Evolutionary conservation across 2,329 filamentous ascomycete species (phyloP), one percentile per base, ranked within the genome.

Genomic region (Cladosporium sp.): DNA sequence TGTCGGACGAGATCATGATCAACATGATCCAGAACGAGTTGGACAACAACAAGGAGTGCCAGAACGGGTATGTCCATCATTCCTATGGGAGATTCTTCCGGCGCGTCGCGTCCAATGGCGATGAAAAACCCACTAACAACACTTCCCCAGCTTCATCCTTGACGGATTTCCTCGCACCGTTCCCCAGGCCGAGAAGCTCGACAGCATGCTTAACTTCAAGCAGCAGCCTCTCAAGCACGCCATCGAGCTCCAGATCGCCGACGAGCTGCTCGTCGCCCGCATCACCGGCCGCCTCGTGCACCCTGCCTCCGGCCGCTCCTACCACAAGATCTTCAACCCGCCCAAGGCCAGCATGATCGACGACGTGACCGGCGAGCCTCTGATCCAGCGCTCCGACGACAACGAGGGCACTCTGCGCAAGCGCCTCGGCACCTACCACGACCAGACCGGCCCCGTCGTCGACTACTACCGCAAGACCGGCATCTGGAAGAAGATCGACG

Each of bases 1-100:
- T 99, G 70, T 95, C 90, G 72, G 93, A 99, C 73, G 92, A 97
- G 70, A 99, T 99, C 69, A 92, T 99, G 82, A 88, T 99, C 72
- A 90, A 92, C 74, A 99, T 99, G 93, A 99, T 99, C 79, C 92
- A 93, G 83, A 88, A 86, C 70, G 92, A 99, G 80, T 82, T 99
- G 45, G 88, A 95, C 66, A 86, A 80, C 75, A 99, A 99, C 79
- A 75, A 82, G 66, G 92, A 99, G 77, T 99, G 93, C 83, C 88
- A 88, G 78, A 92, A 92, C 74, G 93, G 93, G 92, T 96, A 80
- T 62, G 82, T 75, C n/a, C n/a, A n/a, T n/a, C n/a, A n/a, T n/a
- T n/a, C n/a, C n/a, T n/a, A n/a, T n/a, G n/a, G n/a, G n/a, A n/a
- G n/a, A n/a, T n/a, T n/a, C n/a, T n/a, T n/a, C n/a, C n/a, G n/a